Evolutionary conservation across 2,329 filamentous ascomycete species (phyloP).

Genomic region (Zymoseptoria ardabiliae): DNA sequence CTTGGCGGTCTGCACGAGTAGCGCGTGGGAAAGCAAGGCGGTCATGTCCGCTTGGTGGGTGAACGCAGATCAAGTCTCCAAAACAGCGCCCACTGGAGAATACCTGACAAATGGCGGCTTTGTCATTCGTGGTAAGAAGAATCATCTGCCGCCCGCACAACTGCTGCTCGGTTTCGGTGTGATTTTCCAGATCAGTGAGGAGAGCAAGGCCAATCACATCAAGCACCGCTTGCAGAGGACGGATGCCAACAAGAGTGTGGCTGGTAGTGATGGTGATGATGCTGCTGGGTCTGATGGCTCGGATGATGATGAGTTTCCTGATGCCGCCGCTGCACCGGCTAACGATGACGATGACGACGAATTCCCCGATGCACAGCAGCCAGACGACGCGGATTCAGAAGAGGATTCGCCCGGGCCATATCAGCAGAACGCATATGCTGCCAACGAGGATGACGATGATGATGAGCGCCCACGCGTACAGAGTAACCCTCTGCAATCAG

Average conservation of each 20-base stretch:
- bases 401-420: slow-evolving; percentile 24
- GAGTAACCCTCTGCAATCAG: slow-evolving; percentile 36
- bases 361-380: slow-evolving; percentile 35
- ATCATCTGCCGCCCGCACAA: slow-evolving; percentile 80
- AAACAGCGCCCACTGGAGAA: slow-evolving; percentile 71
- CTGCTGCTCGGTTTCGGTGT: slow-evolving; percentile 81
- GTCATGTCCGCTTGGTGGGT: slow-evolving; percentile 97
- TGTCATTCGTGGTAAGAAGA: slow-evolving; percentile 77
- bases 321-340: slow-evolving; percentile 13
- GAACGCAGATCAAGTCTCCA: slow-evolving; percentile 79
- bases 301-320: slow-evolving; percentile 28
- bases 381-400: slow-evolving; percentile 7
- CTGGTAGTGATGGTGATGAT: slow-evolving; percentile 26
- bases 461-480: slow-evolving; percentile 15
- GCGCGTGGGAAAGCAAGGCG: slow-evolving; percentile 93
- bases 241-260: slow-evolving; percentile 16
- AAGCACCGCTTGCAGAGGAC: slow-evolving; percentile 57
- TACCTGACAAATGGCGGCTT: slow-evolving; percentile 74
- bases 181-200: slow-evolving; percentile 81
- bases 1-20: slow-evolving; percentile 75
- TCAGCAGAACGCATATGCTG: slow-evolving; percentile 9
- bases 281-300: slow-evolving; percentile 23
- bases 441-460: slow-evolving; percentile 22
- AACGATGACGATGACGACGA: slow-evolving; percentile 28
- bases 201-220: slow-evolving; percentile 72